Evolutionary conservation across 2,329 filamentous ascomycete genomes (phyloP).

Genomic region (Alternaria novae-zelandiae): DNA sequence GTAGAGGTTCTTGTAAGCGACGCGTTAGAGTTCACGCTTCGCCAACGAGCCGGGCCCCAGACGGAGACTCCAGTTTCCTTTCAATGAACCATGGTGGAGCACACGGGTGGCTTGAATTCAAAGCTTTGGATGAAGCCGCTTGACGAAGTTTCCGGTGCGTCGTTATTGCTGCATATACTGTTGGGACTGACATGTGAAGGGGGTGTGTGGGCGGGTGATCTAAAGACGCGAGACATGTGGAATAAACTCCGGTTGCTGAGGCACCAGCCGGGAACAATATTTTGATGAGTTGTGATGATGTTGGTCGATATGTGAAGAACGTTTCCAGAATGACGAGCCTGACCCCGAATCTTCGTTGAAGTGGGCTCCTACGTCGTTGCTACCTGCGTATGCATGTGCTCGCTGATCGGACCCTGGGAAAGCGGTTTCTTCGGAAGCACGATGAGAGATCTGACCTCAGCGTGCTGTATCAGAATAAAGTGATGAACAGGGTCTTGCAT

Average conservation of each 20-base stretch:
- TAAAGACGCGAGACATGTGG: background rate
- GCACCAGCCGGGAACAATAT: background rate
- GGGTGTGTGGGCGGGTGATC: background rate
- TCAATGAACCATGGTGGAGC: constrained; percentile 15
- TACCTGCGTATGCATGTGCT: constrained; percentile 3
- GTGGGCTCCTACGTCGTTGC: constrained; percentile 2
- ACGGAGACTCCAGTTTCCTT: background rate
- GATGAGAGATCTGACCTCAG: constrained; percentile 30
- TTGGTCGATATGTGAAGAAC: background rate
- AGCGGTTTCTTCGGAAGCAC: constrained; percentile 10
- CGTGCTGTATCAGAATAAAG: constrained; percentile 15
- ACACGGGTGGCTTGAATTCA: constrained; percentile 9
- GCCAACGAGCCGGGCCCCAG: constrained; percentile 5
- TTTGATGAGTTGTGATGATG: background rate
- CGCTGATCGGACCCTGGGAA: background rate
- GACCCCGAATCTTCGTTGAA: background rate
- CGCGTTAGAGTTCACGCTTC: constrained; percentile 5
- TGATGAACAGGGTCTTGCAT: constrained; percentile 35
- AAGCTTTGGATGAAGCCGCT: constrained; percentile 6
- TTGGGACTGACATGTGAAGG: background rate
- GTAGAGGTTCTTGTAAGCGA: constrained; percentile 5
- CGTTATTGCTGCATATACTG: constrained; percentile 1
- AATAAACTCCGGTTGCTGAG: background rate
- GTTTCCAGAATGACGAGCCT: background rate
- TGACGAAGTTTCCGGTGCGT: constrained; percentile 7